These are phyloP conservation scores for Coemansia sp. DNA, from an alignment of 192 early-diverging fungal species.

Conservation along the genomic window DNA sequence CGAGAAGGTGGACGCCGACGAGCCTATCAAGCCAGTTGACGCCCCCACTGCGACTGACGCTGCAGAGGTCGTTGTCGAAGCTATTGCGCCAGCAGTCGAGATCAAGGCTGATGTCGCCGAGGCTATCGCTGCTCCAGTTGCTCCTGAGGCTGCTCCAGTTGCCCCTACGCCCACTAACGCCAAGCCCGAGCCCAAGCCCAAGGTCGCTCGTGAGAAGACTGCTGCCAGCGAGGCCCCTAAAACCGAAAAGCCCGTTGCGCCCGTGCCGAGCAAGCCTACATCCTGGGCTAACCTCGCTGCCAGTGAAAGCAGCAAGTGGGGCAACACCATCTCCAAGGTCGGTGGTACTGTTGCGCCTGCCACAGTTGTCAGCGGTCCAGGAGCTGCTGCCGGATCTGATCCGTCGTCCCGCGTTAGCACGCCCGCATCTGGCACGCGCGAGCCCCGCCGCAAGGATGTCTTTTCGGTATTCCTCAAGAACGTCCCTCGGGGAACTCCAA, in stretches of 20 bases:
- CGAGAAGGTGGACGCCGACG: conserved; percentile 36
- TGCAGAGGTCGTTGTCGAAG: conserved; percentile 23
- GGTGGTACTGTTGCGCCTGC: conserved; percentile 58
- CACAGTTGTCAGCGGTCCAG: conserved; percentile 14
- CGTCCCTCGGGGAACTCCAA: conserved; percentile 55
- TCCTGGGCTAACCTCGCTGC: conserved; percentile 81
- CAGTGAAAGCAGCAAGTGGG: conserved; percentile 58
- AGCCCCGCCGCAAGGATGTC: conserved; percentile 46
- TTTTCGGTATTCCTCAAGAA: conserved; percentile 67
- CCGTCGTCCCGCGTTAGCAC: conserved; percentile 37
- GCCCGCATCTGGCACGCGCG: conserved; percentile 43
- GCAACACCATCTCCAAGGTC: conserved; percentile 53
- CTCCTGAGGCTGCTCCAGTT: conserved; percentile 1
- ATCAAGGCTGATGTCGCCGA: conserved; percentile 10
- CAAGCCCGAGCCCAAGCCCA: conserved; percentile 40
- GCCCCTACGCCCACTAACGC: conserved; percentile 12
- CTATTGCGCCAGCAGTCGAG: conserved; percentile 24
- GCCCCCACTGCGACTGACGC: conserved; percentile 25
- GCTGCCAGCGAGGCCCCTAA: conserved; percentile 14
- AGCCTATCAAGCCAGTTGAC: conserved; percentile 23
- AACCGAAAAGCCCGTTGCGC: conserved; percentile 20
- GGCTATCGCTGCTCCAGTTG: conserved; percentile 3
- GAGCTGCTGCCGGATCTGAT: conserved; percentile 18
- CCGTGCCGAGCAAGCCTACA: conserved; percentile 60
- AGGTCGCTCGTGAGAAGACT: conserved; percentile 48